Conservation (phyloP, 352 stramenopile genomes). For the Phytophthora multivora region DNA sequence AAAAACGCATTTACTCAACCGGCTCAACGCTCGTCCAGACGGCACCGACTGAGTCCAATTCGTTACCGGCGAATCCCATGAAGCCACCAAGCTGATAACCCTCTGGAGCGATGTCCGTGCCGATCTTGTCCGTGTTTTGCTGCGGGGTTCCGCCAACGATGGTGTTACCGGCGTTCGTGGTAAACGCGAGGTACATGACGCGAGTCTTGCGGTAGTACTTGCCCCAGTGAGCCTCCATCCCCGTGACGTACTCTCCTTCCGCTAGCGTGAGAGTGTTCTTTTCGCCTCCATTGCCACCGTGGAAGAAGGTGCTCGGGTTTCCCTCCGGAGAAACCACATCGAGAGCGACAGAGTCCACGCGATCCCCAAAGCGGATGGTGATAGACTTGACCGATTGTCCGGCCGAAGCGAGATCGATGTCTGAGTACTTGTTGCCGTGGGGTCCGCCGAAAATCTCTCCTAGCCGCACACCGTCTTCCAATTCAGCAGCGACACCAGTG, state of each 20-base stretch:
- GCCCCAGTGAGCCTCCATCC: neutral
- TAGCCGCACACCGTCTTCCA: neutral
- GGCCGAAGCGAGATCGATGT: neutral
- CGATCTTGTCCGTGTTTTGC: neutral
- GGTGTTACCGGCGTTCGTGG: neutral
- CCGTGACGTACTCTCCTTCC: neutral
- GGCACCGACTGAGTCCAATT: neutral
- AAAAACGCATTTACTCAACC: neutral
- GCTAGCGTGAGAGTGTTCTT: neutral
- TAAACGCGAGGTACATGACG: conserved; percentile 3
- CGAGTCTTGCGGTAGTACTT: neutral
- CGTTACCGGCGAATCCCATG: neutral
- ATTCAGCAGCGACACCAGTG: neutral
- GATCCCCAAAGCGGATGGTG: neutral
- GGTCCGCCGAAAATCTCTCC: neutral
- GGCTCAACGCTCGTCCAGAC: conserved; percentile 4
- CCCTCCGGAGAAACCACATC: neutral
- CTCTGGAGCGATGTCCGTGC: neutral
- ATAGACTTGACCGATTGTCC: neutral
- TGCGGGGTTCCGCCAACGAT: neutral
- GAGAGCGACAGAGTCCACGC: neutral
- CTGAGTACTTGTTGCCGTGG: neutral
- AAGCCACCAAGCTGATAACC: conserved; percentile 7
- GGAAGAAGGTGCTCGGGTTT: neutral
- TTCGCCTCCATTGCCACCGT: neutral